Base-by-base conservation (phyloP, 2,329 filamentous ascomycete species). In the Curvularia spicifera region DNA sequence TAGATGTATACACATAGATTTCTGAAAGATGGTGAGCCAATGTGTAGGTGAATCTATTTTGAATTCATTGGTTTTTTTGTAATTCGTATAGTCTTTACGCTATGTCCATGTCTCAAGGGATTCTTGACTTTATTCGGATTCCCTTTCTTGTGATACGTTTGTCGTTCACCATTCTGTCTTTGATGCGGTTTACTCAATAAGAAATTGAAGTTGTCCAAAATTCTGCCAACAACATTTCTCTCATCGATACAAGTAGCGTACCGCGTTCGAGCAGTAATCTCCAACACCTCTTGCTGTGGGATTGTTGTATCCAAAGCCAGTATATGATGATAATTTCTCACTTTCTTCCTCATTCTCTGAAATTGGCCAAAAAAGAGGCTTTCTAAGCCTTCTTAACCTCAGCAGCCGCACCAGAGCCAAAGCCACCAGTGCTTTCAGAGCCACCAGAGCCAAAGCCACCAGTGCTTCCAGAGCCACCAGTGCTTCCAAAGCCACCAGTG, bases 381-480 rank as follows among this genome's bases (percentile, higher is more conserved):
- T 1, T 8, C 24, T 50, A 50, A 13, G n/a, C 47, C 35, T 50
- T 50, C 4, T n/a, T 31, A 6, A 3, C 46, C 6, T 40, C 47
- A n/a, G n/a, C n/a, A 8, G 18, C 44, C 28, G 18, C 44, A 53
- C 5, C 40, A 18, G 33, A n/a, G 5, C 73, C 76, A 51, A 77
- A 77, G 0, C 76, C 76, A 1, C 76, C 76, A 0, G 76, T 78
- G 54, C 76, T 78, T 3, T 75, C 76, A 51, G 78, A 78, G 0
- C 76, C 95, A 26, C 93, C 94, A 0, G 89, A n/a, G n/a, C n/a
- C n/a, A n/a, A n/a, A n/a, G n/a, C n/a, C n/a, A 1, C 76, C 76
- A 0, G 76, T 78, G 54, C 76, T 78, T 3, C 76, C 76, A 51
- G 78, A 78, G 0, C 76, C 95, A 26, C 93, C 94, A 0, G 89